Evolutionary conservation across 306 rosid species (phyloP), one percentile per base, ranked within the genome.

Genomic region (Fragaria iinumae): DNA sequence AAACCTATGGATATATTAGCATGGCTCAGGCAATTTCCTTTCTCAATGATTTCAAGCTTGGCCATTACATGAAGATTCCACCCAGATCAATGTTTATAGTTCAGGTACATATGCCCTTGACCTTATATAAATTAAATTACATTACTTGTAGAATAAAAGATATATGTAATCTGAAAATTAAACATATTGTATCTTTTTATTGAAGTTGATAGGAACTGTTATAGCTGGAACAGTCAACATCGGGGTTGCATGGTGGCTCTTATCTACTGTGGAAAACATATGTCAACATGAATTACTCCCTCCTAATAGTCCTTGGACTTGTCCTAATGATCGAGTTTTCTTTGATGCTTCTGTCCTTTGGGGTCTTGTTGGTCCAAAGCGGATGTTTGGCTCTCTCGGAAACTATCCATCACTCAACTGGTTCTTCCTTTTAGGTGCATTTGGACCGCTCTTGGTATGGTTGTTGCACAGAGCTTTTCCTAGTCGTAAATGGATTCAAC

Each of bases 81-180:
- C 96, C 92, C 39, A 78, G 88, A 11, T 90, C 96, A 11, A 90
- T 90, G 92, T 90, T 90, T 83, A 72, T 90, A 20, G 96, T 90
- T 63, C 96, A 90, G 89, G 95, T 88, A 84, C 0, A 23, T 59
- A 14, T 69, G 44, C 39, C 10, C 21, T 41, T 43, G 18, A 8
- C 14, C 14, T 17, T 23, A 7, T 49, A 49, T 49, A 39, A 5
- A 39, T 39, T 16, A 5, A 20, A 5, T 27, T 27, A 3, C 4
- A 11, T 55, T 13, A 17, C 64, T 56, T 39, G 52, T 11, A 18
- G 13, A 43, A 10, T 20, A 41, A 39, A 49, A 16, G 36, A n/a
- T 41, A 11, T n/a, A 20, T 27, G 29, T 16, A 8, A 32, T 3
- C n/a, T 27, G 11, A 10, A 60, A 60, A 29, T 21, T 48, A 36